Conservation (phyloP, 2,329 filamentous ascomycete genomes). For the Venturia aucupariae region DNA sequence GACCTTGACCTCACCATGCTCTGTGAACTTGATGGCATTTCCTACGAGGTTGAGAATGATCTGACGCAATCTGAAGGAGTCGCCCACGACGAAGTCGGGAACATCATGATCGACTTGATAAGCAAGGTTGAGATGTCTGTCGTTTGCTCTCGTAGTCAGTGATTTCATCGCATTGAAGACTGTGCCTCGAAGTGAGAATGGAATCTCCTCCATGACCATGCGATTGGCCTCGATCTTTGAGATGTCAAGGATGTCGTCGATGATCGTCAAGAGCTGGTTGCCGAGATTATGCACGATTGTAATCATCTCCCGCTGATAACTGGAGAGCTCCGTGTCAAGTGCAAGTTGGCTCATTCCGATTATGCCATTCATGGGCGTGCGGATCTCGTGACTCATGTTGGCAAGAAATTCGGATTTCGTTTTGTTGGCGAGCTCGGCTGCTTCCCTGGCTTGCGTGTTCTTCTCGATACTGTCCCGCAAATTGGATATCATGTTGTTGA, state of each 20-base stretch:
- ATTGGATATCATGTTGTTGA: constrained; percentile 98
- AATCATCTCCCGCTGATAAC: constrained; percentile 95
- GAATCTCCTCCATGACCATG: constrained; percentile 97
- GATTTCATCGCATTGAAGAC: constrained; percentile 98
- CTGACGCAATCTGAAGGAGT: constrained; percentile 91
- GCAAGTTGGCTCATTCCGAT: constrained; percentile 98
- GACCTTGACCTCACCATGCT: constrained; percentile 90
- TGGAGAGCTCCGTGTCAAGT: constrained; percentile 83
- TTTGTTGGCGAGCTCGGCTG: constrained; percentile 92
- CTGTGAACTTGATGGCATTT: constrained; percentile 98
- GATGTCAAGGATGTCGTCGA: constrained; percentile 68
- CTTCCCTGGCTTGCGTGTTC: constrained; percentile 91
- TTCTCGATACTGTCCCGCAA: constrained; percentile 91
- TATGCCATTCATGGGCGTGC: constrained; percentile 95
- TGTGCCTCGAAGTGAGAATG: constrained; percentile 85
- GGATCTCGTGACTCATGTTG: constrained; percentile 98
- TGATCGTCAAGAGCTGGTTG: constrained; percentile 93
- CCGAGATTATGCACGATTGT: constrained; percentile 96
- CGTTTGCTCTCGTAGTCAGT: constrained; percentile 91
- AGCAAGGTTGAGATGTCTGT: constrained; percentile 85
- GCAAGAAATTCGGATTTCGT: constrained; percentile 98
- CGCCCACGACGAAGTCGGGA: constrained; percentile 89
- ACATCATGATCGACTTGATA: constrained; percentile 91
- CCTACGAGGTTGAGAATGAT: constrained; percentile 96
- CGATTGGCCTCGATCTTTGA: constrained; percentile 83